Base-by-base conservation (phyloP, 2,329 filamentous ascomycete species). In the Chaetomiaceae sp. region DNA sequence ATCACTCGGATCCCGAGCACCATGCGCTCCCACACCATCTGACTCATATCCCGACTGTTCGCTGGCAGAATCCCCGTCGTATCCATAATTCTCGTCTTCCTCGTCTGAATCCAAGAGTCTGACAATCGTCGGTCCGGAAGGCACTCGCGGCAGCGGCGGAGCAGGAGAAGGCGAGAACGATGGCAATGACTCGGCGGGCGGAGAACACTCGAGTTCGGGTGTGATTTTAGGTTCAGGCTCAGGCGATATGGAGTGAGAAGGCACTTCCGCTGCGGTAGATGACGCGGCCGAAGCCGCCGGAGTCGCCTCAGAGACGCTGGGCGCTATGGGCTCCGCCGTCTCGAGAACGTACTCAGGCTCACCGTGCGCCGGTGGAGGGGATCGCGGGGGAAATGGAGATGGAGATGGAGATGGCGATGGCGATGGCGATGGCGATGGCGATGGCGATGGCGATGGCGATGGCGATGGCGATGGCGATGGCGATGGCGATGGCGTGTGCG, bases 91-190 rank as follows among this genome's bases (percentile, higher is more conserved):
- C 1, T 48, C 55, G 11, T 61, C 59, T 20, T 64, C 63, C 2
- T 62, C 60, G 10, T 63, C 65, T 9, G 62, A 62, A 3, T 63
- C 62, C 9, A 62, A 56, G 25, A 71, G 61, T 20, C 69, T 59
- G 20, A 72, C 67, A 9, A 71, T 57, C 0, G 69, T 71, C 9
- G 65, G 66, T 10, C 64, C 65, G 14, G 61, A 33, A 9, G 58
- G 58, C 18, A 48, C 44, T 7, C 53, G 57, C n/a, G 54, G 53
- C 14, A 56, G 51, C 2, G 48, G 48, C 14, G 57, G 52, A 2
- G 49, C 36, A 5, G 18, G 23, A 29, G 21, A 30, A 2, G 47
- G 41, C 6, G 41, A 29, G 2, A 20, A 30, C 1, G 21, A 41
- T 9, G 33, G 54, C 9, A 51, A 48, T 8, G 45, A 29, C 14